Conservation (phyloP, 1,284 basidiomycete species). For the Naganishia sp. region DNA sequence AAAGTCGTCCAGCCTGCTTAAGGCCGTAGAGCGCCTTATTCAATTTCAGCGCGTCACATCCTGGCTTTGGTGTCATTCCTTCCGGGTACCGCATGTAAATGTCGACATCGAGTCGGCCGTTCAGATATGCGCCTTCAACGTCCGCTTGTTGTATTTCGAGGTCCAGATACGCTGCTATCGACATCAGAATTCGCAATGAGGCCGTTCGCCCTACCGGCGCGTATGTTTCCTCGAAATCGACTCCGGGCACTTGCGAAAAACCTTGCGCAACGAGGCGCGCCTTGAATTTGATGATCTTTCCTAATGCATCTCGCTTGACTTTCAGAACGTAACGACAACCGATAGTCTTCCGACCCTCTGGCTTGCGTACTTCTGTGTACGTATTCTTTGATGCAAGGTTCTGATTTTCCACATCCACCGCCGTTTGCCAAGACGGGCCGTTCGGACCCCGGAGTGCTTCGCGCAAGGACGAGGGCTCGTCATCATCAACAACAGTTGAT, state of each 20-base stretch:
- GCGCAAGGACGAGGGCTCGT: not conserved
- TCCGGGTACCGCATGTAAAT: constrained; percentile 51
- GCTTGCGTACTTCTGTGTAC: not conserved
- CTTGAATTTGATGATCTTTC: constrained; percentile 47
- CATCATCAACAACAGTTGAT: not conserved
- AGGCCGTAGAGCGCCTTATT: constrained; percentile 39
- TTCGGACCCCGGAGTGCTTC: not conserved
- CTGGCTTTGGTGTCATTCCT: not conserved
- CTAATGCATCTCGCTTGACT: constrained; percentile 34
- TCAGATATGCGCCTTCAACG: constrained; percentile 58
- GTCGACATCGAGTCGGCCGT: constrained; percentile 54
- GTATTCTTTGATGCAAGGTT: not conserved
- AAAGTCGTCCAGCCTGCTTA: constrained; percentile 42
- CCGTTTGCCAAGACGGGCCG: not conserved
- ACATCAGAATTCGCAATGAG: constrained; percentile 51
- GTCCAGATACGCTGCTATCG: constrained; percentile 50
- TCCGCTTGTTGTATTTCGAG: constrained; percentile 57
- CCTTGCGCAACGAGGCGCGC: constrained; percentile 42
- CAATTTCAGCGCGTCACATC: constrained; percentile 2
- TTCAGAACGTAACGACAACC: constrained; percentile 37
- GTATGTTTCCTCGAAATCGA: constrained; percentile 56
- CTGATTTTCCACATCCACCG: not conserved
- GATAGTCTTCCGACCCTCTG: constrained; percentile 16
- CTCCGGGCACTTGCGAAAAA: constrained; percentile 49
- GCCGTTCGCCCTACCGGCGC: constrained; percentile 55